Percentiles rank a stretch among this genome's conserved stretches.
Conservation (phyloP, 1,284 basidiomycete species). For the Tylopilus sp. region DNA sequence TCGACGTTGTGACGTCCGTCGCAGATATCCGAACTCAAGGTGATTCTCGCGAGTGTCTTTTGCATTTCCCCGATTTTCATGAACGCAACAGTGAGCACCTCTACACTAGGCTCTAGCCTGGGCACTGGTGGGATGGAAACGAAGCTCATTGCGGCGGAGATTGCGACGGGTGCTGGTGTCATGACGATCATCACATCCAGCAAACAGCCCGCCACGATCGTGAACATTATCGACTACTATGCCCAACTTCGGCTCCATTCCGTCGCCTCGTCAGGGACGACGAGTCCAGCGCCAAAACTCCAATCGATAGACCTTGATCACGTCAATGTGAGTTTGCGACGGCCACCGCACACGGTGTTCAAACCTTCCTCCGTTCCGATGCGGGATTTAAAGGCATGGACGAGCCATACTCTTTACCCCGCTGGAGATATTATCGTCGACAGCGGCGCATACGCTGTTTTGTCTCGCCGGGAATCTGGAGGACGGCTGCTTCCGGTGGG, state of each 20-base stretch:
- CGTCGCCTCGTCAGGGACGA: slow-evolving; percentile 36
- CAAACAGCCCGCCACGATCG: slow-evolving; percentile 73
- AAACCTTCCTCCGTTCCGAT: slow-evolving; percentile 69
- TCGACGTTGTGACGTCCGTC: slow-evolving; percentile 82
- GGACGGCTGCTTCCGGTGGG: slow-evolving; percentile 89
- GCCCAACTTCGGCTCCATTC: slow-evolving; percentile 38
- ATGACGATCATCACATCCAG: slow-evolving; percentile 88
- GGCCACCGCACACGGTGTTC: slow-evolving; percentile 88
- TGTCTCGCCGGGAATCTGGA: slow-evolving; percentile 81
- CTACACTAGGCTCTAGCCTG: slow-evolving; percentile 85
- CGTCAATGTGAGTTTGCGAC: slow-evolving; percentile 21
- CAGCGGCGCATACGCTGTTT: slow-evolving; percentile 80
- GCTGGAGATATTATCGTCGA: slow-evolving; percentile 88
- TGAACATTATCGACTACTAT: slow-evolving; percentile 78
- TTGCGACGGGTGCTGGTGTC: slow-evolving; percentile 95
- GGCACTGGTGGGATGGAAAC: slow-evolving; percentile 99
- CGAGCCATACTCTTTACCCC: slow-evolving; percentile 85
- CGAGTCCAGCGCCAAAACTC: slow-evolving; percentile 35
- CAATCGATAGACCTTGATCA: slow-evolving; percentile 28
- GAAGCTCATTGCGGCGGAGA: slow-evolving; percentile 96
- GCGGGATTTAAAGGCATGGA: slow-evolving; percentile 93
- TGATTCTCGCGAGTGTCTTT: slow-evolving; percentile 28
- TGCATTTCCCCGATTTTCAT: not conserved
- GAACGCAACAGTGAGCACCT: slow-evolving; percentile 68
- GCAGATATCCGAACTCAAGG: slow-evolving; percentile 78